Evolutionary conservation across 768 basidiomycete genomes (phyloP).

Genomic region (Pholiota microspora): DNA sequence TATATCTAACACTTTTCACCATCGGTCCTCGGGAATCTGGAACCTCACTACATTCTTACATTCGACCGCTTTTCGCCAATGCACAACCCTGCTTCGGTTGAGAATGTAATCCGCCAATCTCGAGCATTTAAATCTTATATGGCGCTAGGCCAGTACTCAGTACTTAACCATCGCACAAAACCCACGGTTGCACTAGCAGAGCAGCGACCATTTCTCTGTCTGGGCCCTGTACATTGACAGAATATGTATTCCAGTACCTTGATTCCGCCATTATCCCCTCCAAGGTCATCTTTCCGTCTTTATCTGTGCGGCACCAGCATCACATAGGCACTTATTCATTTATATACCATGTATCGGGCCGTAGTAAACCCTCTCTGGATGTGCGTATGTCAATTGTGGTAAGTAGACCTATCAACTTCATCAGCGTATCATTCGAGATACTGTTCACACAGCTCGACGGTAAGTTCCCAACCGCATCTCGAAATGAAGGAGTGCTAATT

Average conservation of each 20-base stretch:
- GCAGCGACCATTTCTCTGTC: background rate
- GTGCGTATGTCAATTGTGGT: no score
- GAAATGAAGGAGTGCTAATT: background rate
- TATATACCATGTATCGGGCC: no score
- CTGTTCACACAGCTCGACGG: no score
- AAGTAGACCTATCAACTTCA: no score
- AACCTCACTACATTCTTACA: background rate
- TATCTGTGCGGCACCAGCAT: background rate
- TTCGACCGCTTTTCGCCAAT: background rate
- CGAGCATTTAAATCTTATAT: background rate
- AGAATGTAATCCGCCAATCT: background rate
- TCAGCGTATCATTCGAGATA: background rate
- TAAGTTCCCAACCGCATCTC: background rate
- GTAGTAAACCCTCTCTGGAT: no score
- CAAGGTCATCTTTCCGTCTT: background rate
- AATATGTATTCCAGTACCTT: background rate
- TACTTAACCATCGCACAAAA: background rate
- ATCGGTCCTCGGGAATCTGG: background rate
- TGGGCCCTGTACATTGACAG: background rate
- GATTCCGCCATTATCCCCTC: background rate
- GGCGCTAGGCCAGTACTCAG: background rate
- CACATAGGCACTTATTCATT: background rate
- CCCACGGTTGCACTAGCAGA: background rate
- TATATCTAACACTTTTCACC: background rate
- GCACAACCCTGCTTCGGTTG: background rate